Percentiles rank a stretch among this genome's conserved stretches.
Conservation (phyloP, 2,329 filamentous ascomycete species). For the Talaromyces sp. region DNA sequence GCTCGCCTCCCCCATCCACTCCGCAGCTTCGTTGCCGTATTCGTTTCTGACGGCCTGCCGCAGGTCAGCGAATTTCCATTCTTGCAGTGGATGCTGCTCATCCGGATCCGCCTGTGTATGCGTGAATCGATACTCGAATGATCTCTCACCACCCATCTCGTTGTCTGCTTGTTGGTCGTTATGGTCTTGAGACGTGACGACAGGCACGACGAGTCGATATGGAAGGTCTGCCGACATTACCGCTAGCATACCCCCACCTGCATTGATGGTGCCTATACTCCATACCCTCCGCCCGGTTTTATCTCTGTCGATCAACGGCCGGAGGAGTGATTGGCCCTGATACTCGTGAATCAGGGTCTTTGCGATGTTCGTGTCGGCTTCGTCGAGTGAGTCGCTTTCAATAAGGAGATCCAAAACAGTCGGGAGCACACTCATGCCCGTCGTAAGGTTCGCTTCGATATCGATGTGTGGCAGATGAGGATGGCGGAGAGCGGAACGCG, state of each 20-base stretch:
- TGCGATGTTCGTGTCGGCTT: conserved; percentile 34
- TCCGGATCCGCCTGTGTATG: conserved; percentile 33
- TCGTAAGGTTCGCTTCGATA: conserved; percentile 38
- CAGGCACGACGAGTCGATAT: conserved; percentile 67
- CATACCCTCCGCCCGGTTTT: conserved; percentile 27
- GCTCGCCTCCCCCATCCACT: conserved; percentile 37
- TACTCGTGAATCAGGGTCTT: conserved; percentile 43
- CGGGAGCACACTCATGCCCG: conserved; percentile 44
- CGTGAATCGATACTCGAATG: conserved; percentile 48
- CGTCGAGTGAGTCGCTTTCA: conserved; percentile 39
- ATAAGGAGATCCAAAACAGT: conserved; percentile 48
- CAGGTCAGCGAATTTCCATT: conserved; percentile 30
- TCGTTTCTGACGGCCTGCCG: conserved; percentile 24
- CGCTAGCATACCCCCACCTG: conserved; percentile 50
- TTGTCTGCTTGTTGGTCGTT: background rate
- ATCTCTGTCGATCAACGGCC: conserved; percentile 34
- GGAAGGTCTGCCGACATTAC: conserved; percentile 72
- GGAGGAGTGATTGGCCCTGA: conserved; percentile 47
- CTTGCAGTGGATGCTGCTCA: conserved; percentile 30
- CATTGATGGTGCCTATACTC: conserved; percentile 35
- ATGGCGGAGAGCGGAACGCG: conserved; percentile 46
- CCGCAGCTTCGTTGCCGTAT: conserved; percentile 30
- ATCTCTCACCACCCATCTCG: conserved; percentile 54
- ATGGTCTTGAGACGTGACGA: conserved; percentile 32
- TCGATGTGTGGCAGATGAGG: conserved; percentile 44